Conservation (phyloP, 306 rosid species). For the Datisca glomerata region DNA sequence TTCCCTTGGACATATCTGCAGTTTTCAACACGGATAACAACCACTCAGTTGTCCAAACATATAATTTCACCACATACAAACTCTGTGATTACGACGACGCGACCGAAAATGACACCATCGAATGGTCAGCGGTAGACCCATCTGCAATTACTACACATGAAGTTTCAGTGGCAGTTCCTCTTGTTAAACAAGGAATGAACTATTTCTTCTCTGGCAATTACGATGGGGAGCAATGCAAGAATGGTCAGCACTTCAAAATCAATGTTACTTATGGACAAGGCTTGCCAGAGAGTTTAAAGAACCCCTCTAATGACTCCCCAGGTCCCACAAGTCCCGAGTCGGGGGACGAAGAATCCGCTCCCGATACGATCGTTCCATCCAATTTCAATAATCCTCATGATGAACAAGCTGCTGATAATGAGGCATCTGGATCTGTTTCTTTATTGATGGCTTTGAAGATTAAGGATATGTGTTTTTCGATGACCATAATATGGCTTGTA, state of each 20-base stretch:
- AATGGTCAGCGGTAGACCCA: conserved; percentile 55
- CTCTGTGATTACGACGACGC: conserved; percentile 58
- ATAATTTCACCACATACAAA: conserved; percentile 60
- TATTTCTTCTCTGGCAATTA: conserved; percentile 78
- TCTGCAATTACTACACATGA: conserved; percentile 32
- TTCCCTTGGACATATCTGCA: no score
- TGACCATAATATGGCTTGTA: no score
- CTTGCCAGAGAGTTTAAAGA: conserved; percentile 31
- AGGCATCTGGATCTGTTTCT: conserved; percentile 32
- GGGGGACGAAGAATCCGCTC: conserved; percentile 52
- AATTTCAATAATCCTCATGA: conserved; percentile 52
- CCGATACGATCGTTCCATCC: conserved; percentile 76
- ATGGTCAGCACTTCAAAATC: conserved; percentile 60
- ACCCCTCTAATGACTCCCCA: conserved; percentile 31
- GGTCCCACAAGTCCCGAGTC: conserved; percentile 40
- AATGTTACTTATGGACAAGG: conserved; percentile 70
- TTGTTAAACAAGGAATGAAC: conserved; percentile 49
- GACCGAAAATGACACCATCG: conserved; percentile 45
- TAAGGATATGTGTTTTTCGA: no score
- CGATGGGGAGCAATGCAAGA: conserved; percentile 79
- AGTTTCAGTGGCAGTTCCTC: conserved; percentile 47
- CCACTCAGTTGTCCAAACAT: conserved; percentile 68
- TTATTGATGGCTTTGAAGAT: conserved; percentile 12
- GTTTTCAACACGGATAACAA: conserved; percentile 80
- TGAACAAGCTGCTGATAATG: conserved; percentile 17